Evolutionary conservation across 805 yeast genomes (phyloP).

Genomic region (Candida piceae): DNA sequence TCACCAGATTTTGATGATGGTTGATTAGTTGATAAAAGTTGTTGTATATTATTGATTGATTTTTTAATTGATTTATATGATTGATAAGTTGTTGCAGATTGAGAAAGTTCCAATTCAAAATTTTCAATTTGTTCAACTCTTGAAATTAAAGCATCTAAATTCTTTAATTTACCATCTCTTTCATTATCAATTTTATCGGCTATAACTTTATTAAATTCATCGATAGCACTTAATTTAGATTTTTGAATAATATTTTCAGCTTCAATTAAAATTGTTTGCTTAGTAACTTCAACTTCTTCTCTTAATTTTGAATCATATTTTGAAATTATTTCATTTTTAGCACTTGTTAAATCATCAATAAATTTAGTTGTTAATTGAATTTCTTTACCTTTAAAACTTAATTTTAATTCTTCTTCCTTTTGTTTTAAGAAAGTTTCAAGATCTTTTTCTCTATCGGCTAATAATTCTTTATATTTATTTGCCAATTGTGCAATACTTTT

Average conservation of each 20-base stretch:
- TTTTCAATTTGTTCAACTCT: slow-evolving; percentile 53
- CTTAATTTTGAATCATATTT: slow-evolving; percentile 54
- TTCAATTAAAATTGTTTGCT: slow-evolving; percentile 57
- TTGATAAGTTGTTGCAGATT: slow-evolving; percentile 35
- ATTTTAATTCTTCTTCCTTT: slow-evolving; percentile 28
- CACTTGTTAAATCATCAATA: slow-evolving; percentile 55
- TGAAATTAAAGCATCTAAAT: slow-evolving; percentile 54
- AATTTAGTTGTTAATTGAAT: slow-evolving; percentile 54
- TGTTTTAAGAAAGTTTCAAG: slow-evolving; percentile 20
- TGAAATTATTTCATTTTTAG: slow-evolving; percentile 53
- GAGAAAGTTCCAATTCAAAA: slow-evolving; percentile 40
- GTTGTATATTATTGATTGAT: slow-evolving; percentile 38
- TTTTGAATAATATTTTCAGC: slow-evolving; percentile 69
- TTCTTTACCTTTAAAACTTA: slow-evolving; percentile 32
- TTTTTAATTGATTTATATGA: slow-evolving; percentile 39
- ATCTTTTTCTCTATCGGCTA: slow-evolving; percentile 16
- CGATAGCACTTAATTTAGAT: slow-evolving; percentile 63
- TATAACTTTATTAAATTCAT: slow-evolving; percentile 57
- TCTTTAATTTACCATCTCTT: slow-evolving; percentile 73
- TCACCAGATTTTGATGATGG: slow-evolving; percentile 38
- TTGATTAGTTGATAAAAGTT: slow-evolving; percentile 32
- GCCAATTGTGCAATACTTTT: slow-evolving; percentile 17
- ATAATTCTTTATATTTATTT: slow-evolving; percentile 16
- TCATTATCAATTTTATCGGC: slow-evolving; percentile 59
- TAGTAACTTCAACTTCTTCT: slow-evolving; percentile 64